Base-by-base conservation (phyloP, 169 alveolate species). In the Sarcocystis neurona region DNA sequence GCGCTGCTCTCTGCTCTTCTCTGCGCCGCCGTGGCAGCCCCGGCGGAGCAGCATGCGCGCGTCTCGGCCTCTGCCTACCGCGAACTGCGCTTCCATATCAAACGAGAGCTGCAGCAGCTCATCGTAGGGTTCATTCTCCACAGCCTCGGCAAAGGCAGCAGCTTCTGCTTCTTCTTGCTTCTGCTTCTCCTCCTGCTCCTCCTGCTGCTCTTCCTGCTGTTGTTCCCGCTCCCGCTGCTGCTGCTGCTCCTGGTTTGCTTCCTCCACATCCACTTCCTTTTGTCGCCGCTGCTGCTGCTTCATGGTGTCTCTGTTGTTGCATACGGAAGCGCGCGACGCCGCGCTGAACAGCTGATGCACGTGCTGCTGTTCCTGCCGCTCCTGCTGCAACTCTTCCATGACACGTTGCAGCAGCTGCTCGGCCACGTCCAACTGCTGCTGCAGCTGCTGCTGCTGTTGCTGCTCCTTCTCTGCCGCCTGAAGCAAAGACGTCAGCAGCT, bases 51-150 rank as follows among this genome's bases (percentile, higher is more conserved):
- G n/a, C n/a, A n/a, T n/a, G n/a, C n/a, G n/a, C n/a, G n/a, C n/a
- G 70, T 32, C 70, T 2, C 60, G 3, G 39, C 75, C n/a, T 18
- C 0, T 20, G 43, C 75, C n/a, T 63, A 63, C 75, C 39, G 75
- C 75, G 41, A 63, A 63, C 43, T 63, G 75, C 41, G 3, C 44
- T n/a, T 63, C 75, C 44, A 63, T 63, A n/a, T 63, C 75, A 37
- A 30, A 30, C 44, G 75, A 37, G 8, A 63, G 43, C n/a, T 63
- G 46, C 20, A 63, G 46, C 37, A 63, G 75, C 43, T 63, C 75
- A 12, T 3, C 10, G 75, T 63, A 63, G 75, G 46, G 8, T n/a
- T 63, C 75, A 37, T 63, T 37, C 12, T 63, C 75, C 4, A 63
- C 75, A 12, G 75, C 75, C 44, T 30, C n/a, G 3, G 46, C 44